Percentiles rank a stretch among this genome's conserved stretches.
phyloP scores from a whole-genome alignment of 179 eudicot genomes.

The Nepenthes alata region DNA sequence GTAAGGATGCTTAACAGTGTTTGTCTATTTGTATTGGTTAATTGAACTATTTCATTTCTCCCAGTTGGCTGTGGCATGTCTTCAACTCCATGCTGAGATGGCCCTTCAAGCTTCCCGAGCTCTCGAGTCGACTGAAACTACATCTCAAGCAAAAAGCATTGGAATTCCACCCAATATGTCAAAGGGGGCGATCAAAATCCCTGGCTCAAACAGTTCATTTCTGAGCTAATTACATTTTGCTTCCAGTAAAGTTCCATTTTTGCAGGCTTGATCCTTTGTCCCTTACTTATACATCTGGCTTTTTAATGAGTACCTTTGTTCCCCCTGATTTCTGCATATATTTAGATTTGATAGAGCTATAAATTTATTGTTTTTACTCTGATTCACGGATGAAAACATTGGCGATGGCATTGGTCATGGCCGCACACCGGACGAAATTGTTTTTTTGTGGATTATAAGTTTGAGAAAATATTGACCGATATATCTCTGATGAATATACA shows the following conservation, averaged over 20 bases:
- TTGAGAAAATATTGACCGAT: no score
- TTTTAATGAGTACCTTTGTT: no score
- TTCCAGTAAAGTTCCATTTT: conserved; percentile 1
- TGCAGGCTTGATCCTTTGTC: no score
- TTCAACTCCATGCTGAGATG: conserved; percentile 90
- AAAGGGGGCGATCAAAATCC: conserved; percentile 51
- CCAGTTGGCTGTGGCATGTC: conserved; percentile 84
- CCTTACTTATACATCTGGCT: no score
- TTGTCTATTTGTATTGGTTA: neutral
- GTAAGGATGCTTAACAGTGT: neutral
- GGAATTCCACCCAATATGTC: conserved; percentile 39
- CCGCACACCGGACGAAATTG: no score
- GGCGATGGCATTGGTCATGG: no score
- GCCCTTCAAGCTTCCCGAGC: conserved; percentile 83
- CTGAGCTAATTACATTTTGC: conserved; percentile 13
- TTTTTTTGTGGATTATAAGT: no score
- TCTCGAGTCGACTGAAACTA: conserved; percentile 33
- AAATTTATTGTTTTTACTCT: no score
- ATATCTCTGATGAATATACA: no score
- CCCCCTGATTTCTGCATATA: no score
- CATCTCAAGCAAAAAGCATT: conserved; percentile 20
- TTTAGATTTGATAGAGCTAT: no score
- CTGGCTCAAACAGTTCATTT: conserved; percentile 27
- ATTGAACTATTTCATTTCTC: neutral
- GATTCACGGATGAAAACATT: no score